Percentiles rank a stretch among this genome's conserved stretches.
phyloP scores from a whole-genome alignment of 805 yeast species.

The Myxozyma melibiosi region DNA sequence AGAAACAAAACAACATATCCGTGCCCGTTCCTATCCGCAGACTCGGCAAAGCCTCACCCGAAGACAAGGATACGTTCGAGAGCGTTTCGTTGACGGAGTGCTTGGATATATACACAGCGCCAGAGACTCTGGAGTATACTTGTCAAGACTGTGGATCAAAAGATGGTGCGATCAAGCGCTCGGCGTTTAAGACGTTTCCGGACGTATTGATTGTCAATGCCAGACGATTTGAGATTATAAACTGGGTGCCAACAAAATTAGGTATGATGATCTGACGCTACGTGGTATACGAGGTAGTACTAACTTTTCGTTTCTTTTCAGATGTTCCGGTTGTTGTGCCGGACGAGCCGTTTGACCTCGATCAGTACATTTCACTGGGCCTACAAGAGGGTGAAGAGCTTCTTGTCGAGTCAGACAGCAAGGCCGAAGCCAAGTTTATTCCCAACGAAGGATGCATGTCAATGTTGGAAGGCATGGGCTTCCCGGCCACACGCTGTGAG shows the following conservation, averaged over 20 bases:
- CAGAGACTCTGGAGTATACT: conserved; percentile 62
- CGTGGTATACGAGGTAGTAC: background rate
- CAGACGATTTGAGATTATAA: conserved; percentile 76
- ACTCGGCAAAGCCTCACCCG: conserved; percentile 41
- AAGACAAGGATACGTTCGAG: conserved; percentile 52
- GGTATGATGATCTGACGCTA: conserved; percentile 5
- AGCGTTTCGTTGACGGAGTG: conserved; percentile 54
- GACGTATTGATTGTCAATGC: conserved; percentile 69
- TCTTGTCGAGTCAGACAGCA: conserved; percentile 44
- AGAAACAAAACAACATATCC: conserved; percentile 64
- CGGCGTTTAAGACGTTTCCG: conserved; percentile 66
- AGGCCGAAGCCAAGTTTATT: conserved; percentile 43
- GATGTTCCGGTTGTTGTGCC: conserved; percentile 68
- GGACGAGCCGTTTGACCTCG: conserved; percentile 50
- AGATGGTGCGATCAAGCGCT: conserved; percentile 46
- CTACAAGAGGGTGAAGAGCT: conserved; percentile 47
- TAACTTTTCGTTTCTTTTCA: background rate
- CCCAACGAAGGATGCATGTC: conserved; percentile 61
- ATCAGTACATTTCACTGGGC: conserved; percentile 48
- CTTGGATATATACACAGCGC: conserved; percentile 49
- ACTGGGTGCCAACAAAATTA: conserved; percentile 87
- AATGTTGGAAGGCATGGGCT: conserved; percentile 81
- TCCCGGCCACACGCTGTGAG: conserved; percentile 63
- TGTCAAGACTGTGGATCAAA: conserved; percentile 58
- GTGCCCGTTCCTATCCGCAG: conserved; percentile 53